Conservation (phyloP, 306 rosid species). For the Castanopsis chinensis region DNA sequence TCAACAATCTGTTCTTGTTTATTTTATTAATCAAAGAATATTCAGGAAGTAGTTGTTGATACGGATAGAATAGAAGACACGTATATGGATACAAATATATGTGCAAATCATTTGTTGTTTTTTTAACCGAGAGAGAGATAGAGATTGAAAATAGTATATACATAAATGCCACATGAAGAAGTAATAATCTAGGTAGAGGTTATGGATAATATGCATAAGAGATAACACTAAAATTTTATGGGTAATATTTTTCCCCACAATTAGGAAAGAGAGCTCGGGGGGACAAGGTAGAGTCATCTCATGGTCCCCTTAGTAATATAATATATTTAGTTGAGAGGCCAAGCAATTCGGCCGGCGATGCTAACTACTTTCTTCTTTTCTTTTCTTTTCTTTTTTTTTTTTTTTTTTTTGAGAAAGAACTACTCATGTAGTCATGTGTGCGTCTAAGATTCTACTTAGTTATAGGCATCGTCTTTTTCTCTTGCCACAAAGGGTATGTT, state of each 20-base stretch:
- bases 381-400: too few species aligned
- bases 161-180: not conserved
- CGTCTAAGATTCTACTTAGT: not conserved
- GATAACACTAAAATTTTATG: too few species aligned
- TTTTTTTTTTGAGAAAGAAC: too few species aligned
- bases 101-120: too few species aligned
- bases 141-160: not conserved
- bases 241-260: too few species aligned
- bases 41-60: not conserved
- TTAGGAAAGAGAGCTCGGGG: too few species aligned
- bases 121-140: not conserved
- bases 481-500: too few species aligned
- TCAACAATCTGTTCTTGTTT: not conserved
- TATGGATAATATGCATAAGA: too few species aligned
- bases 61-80: too few species aligned
- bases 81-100: too few species aligned
- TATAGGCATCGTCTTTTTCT: not conserved
- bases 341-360: constrained; percentile 21
- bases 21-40: not conserved
- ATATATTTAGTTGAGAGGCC: constrained; percentile 4
- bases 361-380: not conserved
- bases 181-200: not conserved
- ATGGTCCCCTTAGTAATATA: not conserved
- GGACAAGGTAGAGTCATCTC: not conserved
- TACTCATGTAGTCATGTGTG: too few species aligned